Percentiles rank a stretch among this genome's conserved stretches.
Conservation (phyloP, 2,329 filamentous ascomycete genomes). For the Fusarium devonianum region DNA sequence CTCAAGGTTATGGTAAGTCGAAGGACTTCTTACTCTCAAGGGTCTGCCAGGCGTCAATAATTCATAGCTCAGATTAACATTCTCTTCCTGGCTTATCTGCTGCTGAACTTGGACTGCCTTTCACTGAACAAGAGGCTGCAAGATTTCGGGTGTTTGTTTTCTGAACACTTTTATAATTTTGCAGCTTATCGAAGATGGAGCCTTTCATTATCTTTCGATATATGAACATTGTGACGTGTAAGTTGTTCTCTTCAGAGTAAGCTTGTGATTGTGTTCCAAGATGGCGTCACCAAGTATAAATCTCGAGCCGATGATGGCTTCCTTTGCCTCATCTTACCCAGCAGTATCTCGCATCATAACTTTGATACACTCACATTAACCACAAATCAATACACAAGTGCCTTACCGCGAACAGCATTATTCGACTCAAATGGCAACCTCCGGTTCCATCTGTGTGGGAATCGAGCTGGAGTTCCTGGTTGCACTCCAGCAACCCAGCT, state of each 20-base stretch:
- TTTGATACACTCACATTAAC: constrained; percentile 9
- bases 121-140: constrained; percentile 14
- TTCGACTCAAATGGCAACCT: constrained; percentile 6
- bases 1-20: no score
- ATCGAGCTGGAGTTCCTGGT: constrained; percentile 43
- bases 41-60: constrained; percentile 3
- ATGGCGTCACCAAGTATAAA: constrained; percentile 29
- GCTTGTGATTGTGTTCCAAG: constrained; percentile 14
- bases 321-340: constrained; percentile 18
- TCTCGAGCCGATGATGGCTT: constrained; percentile 14
- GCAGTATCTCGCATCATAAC: constrained; percentile 4
- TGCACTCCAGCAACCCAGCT: constrained; percentile 20
- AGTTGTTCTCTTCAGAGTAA: constrained; percentile 7
- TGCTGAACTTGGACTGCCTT: constrained; percentile 22
- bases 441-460: constrained; percentile 30
- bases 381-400: constrained; percentile 7
- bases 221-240: constrained; percentile 1
- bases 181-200: constrained; percentile 1
- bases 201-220: constrained; percentile 2
- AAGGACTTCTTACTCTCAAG: constrained; percentile 9
- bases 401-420: background rate
- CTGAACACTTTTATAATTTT: constrained; percentile 7
- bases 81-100: constrained; percentile 5
- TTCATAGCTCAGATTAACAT: constrained; percentile 10
- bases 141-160: constrained; percentile 3